Base-by-base conservation (phyloP, 768 basidiomycete species). In the Serendipita sp. region DNA sequence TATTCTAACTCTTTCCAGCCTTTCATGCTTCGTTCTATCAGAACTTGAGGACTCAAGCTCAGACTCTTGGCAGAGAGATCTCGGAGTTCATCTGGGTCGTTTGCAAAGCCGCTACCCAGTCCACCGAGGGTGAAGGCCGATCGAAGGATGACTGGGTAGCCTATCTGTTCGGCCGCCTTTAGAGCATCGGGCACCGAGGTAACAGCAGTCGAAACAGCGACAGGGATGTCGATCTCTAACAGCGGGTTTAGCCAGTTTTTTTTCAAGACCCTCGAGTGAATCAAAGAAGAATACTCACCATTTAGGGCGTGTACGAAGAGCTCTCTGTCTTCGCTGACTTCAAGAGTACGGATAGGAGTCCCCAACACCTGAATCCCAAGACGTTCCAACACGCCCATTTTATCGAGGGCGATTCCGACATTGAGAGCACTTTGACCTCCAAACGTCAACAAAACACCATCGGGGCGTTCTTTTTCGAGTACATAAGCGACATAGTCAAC, bases 1-100 rank as follows among this genome's bases (percentile, higher is more conserved):
- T 98, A 99, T 76, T 99, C 96, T 67, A 98, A 81, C 76, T 99
- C 96, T 73, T 99, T 99, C 96, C 96, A 99, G 34, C 96, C 96
- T 76, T 98, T 98, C 87, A 99, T 89, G 69, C 88, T 91, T 60
- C 93, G 88, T 76, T 98, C 96, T 67, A 99, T 93, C 64, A 99
- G 81, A 48, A 98, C 90, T 73, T 98, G 96, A 53, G 96, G 95
- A 68, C 86, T 88, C 33, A 98, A 79, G 71, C 85, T 85, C 63
- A 99, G 82, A 71, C 86, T 83, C 75, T 90, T 95, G 27, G 96
- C 94, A 46, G 92, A 83, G 27, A 99, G 79, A 74, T 99, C 94
- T 64, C 92, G 87, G 64, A 99, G 77, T 78, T 99, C 96, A 66
- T 96, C 89, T 11, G 91, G 80, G 73, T 97, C 84, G 71, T 95